phyloP scores from a whole-genome alignment of 257 asterid genomes.

The Fraxinus anomala region DNA sequence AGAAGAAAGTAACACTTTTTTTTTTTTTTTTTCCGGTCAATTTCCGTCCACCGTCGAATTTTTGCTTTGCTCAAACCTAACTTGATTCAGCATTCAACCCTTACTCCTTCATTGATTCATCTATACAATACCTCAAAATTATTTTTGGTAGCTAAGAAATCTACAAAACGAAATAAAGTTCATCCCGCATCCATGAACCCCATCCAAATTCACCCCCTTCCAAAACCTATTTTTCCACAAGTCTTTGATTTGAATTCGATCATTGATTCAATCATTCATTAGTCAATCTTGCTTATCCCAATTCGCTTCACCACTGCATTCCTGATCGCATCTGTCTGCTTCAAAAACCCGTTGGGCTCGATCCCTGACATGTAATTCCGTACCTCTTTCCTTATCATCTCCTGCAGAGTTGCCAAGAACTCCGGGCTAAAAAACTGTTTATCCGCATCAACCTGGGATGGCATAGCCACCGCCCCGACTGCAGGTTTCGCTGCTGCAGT shows the following conservation, averaged over 20 bases:
- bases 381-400: slow-evolving; percentile 70
- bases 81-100: not conserved
- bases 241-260: not conserved
- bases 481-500: not conserved
- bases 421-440: slow-evolving; percentile 67
- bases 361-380: slow-evolving; percentile 67
- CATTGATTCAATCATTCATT: slow-evolving; percentile 1
- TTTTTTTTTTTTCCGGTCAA: no score
- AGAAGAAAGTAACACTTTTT: no score
- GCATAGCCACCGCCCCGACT: not conserved
- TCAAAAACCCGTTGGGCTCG: slow-evolving; percentile 46
- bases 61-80: no score
- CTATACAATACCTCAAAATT: slow-evolving; percentile 55
- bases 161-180: slow-evolving; percentile 6
- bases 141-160: slow-evolving; percentile 37
- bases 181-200: not conserved
- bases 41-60: no score
- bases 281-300: slow-evolving; percentile 73
- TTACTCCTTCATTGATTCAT: not conserved
- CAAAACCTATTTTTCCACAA: not conserved
- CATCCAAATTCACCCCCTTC: not conserved
- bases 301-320: slow-evolving; percentile 73
- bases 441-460: slow-evolving; percentile 28
- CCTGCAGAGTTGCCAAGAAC: slow-evolving; percentile 68
- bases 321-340: slow-evolving; percentile 54